Conservation (phyloP, 306 rosid genomes). For the Luffa aegyptiaca region DNA sequence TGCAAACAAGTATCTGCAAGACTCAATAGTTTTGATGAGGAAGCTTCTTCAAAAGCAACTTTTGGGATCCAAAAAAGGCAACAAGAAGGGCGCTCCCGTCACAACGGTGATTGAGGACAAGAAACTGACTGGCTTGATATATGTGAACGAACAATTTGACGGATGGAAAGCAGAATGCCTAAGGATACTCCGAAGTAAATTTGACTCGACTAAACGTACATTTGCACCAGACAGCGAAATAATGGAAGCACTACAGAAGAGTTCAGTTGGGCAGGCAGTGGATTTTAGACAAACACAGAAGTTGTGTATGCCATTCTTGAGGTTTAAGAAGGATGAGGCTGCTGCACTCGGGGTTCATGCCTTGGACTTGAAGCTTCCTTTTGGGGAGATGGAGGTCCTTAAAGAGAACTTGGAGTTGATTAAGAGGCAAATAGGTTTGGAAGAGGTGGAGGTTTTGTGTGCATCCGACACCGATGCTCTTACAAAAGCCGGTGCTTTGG, state of each 20-base stretch:
- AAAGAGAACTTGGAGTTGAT: slow-evolving; percentile 63
- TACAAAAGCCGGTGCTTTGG: slow-evolving; percentile 57
- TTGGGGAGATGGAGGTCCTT: slow-evolving; percentile 81
- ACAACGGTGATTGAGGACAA: slow-evolving; percentile 24
- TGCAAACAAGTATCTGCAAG: slow-evolving; percentile 79
- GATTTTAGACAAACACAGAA: slow-evolving; percentile 56
- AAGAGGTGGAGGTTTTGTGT: slow-evolving; percentile 57
- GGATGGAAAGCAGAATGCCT: slow-evolving; percentile 92
- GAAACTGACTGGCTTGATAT: slow-evolving; percentile 48
- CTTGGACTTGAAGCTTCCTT: slow-evolving; percentile 61
- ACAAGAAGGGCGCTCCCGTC: slow-evolving; percentile 52
- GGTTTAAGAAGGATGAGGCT: slow-evolving; percentile 72
- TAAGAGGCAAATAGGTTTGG: slow-evolving; percentile 69
- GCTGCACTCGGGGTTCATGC: slow-evolving; percentile 59
- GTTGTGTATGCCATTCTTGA: slow-evolving; percentile 79
- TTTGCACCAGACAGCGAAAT: slow-evolving; percentile 54
- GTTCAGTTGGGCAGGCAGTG: slow-evolving; percentile 49
- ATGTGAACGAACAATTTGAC: slow-evolving; percentile 66
- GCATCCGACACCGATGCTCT: slow-evolving; percentile 41
- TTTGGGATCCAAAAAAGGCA: slow-evolving; percentile 55
- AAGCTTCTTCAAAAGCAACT: slow-evolving; percentile 83
- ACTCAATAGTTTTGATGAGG: slow-evolving; percentile 67
- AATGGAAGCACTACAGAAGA: slow-evolving; percentile 42
- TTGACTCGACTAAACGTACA: slow-evolving; percentile 26
- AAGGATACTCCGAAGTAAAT: slow-evolving; percentile 47